Base-by-base conservation (phyloP, 345 rosid species). In the Erysimum cheiranthoides region DNA sequence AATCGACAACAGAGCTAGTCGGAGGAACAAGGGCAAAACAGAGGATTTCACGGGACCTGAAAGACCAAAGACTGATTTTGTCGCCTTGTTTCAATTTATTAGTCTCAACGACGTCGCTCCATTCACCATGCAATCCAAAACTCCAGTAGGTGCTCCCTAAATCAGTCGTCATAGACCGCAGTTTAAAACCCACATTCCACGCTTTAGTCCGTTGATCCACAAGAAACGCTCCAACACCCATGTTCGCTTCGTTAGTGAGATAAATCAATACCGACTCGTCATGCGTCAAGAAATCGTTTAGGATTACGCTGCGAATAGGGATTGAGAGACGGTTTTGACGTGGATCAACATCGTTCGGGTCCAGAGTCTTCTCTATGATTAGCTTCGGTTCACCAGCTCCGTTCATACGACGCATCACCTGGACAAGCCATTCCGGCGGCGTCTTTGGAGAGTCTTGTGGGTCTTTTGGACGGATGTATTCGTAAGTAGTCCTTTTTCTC, bases 51-150 rank as follows among this genome's bases (percentile, higher is more conserved):
- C 8, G 0, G 32, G 8, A 25, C 62, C 64, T 50, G 74, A 68
- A 76, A 1, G 39, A 68, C 74, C 74, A 76, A 35, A 76, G 70
- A 21, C 32, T 52, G 36, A 68, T 61, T 8, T 60, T 60, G n/a
- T 76, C 74, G 6, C 10, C 40, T 0, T 62, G 64, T 68, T 28
- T 68, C 69, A 76, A 40, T 11, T 57, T 31, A 8, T 76, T 76
- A 52, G 63, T 46, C 5, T 21, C 13, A 67, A 75, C 69, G 13
- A 40, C 32, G 2, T 50, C 1, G 0, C 51, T 68, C 74, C 79
- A 67, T 47, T 67, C 78, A 67, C 78, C 68, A 32, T 56, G 4
- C 62, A 68, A 28, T 11, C 47, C 38, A 51, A 8, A 42, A 31
- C 30, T 14, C 62, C 11, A 34, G 30, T 27, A 28, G 6, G 12